Evolutionary conservation across 2,329 filamentous ascomycete species (phyloP).

Genomic region (Alternaria brassicae): DNA sequence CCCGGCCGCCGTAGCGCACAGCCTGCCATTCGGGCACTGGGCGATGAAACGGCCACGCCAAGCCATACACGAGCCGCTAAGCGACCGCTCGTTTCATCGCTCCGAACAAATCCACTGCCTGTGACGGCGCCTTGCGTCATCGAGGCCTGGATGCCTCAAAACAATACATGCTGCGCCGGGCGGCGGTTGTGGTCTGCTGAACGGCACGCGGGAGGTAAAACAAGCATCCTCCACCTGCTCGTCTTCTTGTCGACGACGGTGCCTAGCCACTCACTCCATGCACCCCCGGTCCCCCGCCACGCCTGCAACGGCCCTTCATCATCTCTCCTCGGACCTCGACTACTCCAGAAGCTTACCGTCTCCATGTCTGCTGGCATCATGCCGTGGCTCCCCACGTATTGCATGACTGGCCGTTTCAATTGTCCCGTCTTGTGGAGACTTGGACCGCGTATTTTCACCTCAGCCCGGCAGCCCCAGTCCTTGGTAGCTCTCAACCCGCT

Average conservation of each 20-base stretch:
- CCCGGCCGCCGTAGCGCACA: slow-evolving; percentile 19
- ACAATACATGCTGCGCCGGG: neutral
- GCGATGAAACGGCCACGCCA: slow-evolving; percentile 26
- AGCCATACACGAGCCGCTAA: slow-evolving; percentile 26
- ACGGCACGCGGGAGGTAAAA: slow-evolving; percentile 14
- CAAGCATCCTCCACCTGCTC: neutral
- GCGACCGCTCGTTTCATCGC: slow-evolving; percentile 30
- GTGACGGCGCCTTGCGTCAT: slow-evolving; percentile 25
- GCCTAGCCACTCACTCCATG: slow-evolving; percentile 1
- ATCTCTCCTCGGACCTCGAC: slow-evolving; percentile 14
- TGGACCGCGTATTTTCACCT: slow-evolving; percentile 2
- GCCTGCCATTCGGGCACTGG: slow-evolving; percentile 21
- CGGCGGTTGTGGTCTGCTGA: slow-evolving; percentile 9
- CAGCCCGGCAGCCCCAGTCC: slow-evolving; percentile 13
- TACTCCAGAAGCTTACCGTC: slow-evolving; percentile 7
- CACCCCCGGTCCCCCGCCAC: slow-evolving; percentile 5
- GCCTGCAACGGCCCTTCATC: slow-evolving; percentile 4
- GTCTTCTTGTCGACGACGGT: slow-evolving; percentile 2
- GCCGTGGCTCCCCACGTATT: slow-evolving; percentile 9
- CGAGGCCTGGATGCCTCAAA: slow-evolving; percentile 3
- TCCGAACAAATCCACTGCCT: slow-evolving; percentile 22
- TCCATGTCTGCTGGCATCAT: slow-evolving; percentile 2
- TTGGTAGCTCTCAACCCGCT: slow-evolving; percentile 16
- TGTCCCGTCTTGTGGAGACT: neutral
- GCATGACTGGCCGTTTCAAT: slow-evolving; percentile 7